These are phyloP conservation scores for Boletus coccyginus DNA, from an alignment of 768 basidiomycete genomes.

Conservation along the genomic window DNA sequence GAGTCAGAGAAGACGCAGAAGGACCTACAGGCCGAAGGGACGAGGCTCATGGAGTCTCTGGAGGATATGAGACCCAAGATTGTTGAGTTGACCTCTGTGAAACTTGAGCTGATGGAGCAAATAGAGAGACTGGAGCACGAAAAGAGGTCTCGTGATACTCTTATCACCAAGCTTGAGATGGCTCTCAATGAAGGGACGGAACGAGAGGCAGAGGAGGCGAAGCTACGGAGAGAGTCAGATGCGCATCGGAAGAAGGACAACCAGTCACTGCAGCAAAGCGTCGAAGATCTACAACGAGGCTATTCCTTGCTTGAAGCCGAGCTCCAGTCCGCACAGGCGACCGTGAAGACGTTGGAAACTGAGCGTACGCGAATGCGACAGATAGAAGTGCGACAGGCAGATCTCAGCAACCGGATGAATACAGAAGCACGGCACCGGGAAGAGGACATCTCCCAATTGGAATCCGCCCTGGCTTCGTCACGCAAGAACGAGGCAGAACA, in stretches of 20 bases:
- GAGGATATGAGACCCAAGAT: slow-evolving; percentile 87
- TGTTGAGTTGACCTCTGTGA: slow-evolving; percentile 72
- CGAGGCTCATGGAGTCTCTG: slow-evolving; percentile 72
- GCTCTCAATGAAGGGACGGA: slow-evolving; percentile 54
- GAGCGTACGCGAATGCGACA: slow-evolving; percentile 63
- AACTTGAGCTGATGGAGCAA: slow-evolving; percentile 66
- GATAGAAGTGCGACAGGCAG: slow-evolving; percentile 49
- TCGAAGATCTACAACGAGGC: slow-evolving; percentile 59
- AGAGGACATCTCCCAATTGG: slow-evolving; percentile 53
- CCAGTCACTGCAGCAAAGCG: slow-evolving; percentile 44
- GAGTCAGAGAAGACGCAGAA: slow-evolving; percentile 71
- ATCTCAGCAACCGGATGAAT: slow-evolving; percentile 57
- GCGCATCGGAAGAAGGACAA: slow-evolving; percentile 53
- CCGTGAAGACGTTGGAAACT: slow-evolving; percentile 56
- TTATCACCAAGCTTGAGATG: slow-evolving; percentile 61
- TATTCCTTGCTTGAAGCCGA: slow-evolving; percentile 62
- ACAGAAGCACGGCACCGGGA: slow-evolving; percentile 44
- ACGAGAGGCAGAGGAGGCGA: slow-evolving; percentile 45
- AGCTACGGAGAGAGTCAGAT: slow-evolving; percentile 44
- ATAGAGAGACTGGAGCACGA: slow-evolving; percentile 53
- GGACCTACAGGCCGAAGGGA: slow-evolving; percentile 75
- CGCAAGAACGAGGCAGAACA: slow-evolving; percentile 55
- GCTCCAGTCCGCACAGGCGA: slow-evolving; percentile 51
- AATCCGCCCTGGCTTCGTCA: slow-evolving; percentile 50
- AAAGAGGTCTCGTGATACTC: slow-evolving; percentile 52